Conservation (phyloP, 1,284 basidiomycete species). For the Jaminaea rosea region DNA sequence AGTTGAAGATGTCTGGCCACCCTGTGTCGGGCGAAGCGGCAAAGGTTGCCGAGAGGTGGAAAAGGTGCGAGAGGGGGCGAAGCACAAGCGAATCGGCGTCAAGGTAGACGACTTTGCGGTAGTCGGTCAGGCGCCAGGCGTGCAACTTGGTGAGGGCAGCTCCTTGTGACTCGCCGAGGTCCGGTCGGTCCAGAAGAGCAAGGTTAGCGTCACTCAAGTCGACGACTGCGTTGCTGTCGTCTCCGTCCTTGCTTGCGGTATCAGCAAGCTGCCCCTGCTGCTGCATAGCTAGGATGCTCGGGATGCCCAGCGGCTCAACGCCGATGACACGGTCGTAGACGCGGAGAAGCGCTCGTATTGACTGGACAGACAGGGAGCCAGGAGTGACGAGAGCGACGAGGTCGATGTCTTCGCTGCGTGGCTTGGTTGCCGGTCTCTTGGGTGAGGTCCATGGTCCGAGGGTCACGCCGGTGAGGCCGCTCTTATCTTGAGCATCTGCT, state of each 20-base stretch:
- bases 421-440: too few species aligned
- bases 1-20: constrained; percentile 99
- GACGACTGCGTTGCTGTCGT: constrained; percentile 2
- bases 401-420: constrained; percentile 55
- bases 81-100: constrained; percentile 92
- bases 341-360: constrained; percentile 62
- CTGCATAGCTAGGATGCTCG: constrained; percentile 17
- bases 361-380: constrained; percentile 75
- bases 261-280: background rate
- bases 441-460: constrained; percentile 4
- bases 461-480: background rate
- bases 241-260: background rate
- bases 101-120: constrained; percentile 80
- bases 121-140: constrained; percentile 78
- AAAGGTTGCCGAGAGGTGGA: constrained; percentile 38
- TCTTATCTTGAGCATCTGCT: background rate
- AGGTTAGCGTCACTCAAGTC: constrained; percentile 16
- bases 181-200: constrained; percentile 56
- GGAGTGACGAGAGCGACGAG: constrained; percentile 90
- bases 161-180: constrained; percentile 59
- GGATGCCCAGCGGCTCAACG: constrained; percentile 54
- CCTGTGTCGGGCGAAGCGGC: constrained; percentile 90
- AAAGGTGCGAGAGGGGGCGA: constrained; percentile 32
- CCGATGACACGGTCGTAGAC: constrained; percentile 79
- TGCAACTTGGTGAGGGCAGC: constrained; percentile 86